Base-by-base conservation (phyloP, 2,329 filamentous ascomycete species). In the Fusarium algeriense region DNA sequence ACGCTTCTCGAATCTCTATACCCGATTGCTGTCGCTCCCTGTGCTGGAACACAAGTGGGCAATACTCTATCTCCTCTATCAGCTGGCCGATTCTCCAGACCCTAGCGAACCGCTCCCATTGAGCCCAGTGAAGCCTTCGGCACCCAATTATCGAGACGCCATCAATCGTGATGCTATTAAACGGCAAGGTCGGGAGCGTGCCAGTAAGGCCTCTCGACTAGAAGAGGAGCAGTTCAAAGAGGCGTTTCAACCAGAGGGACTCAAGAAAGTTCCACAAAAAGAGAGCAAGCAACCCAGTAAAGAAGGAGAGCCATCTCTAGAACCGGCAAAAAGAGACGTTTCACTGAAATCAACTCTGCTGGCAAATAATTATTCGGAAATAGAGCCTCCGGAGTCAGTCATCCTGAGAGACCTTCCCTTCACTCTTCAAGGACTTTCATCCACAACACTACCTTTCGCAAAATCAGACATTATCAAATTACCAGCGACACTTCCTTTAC, bases 1-100 rank as follows among this genome's bases (percentile, higher is more conserved):
- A 23, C 89, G 91, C 68, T 97, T 98, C 81, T 92, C 94, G 28
- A 97, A 97, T 78, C 88, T 99, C 32, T 97, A 98, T 82, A 94
- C 93, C 37, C 89, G 94, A 61, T 88, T 99, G 20, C 86, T 98
- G 30, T 93, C 93, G n/a, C 90, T 98, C 72, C 95, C 95, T 1
- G 95, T 98, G 9, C 87, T 99, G 46, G 92, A 93, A 76, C 93
- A 97, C 81, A 99, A 99, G 87, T 98, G 95, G 94, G 94, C 93
- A 6, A 98, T 99, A 72, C 86, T 99, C 23, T 97, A 97, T 79
- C 90, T 99, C 44, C 88, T 99, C 44, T 92, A 96, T 79, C 91
- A 93, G 75, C 88, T 98, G 50, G 90, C 93, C 67, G 92, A 95
- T 77, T 89, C 88, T 6, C 86, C 87, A 37, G 85, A 89, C 65